Evolutionary conservation across 164 flowering plant species (phyloP).

Genomic region (Vitis labrusca): DNA sequence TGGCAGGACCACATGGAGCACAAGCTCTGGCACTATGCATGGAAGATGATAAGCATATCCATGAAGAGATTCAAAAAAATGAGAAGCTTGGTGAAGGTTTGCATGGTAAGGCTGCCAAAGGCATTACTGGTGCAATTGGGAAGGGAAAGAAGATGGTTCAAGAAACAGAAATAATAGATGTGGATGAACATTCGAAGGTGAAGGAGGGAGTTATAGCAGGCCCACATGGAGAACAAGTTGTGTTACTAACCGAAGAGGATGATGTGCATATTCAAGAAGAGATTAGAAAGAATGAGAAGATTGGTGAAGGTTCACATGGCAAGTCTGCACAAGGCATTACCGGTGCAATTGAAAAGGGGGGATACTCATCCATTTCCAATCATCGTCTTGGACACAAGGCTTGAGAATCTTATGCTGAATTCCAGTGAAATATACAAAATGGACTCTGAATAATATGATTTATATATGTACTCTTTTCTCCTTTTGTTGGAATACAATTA

Average conservation of each 20-base stretch:
- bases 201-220: slow-evolving; percentile 14
- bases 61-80: slow-evolving; percentile 28
- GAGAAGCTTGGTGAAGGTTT: slow-evolving; percentile 19
- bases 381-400: slow-evolving; percentile 21
- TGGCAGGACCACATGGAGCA: slow-evolving; percentile 22
- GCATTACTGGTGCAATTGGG: background rate
- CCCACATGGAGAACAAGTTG: slow-evolving; percentile 21
- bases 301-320: slow-evolving; percentile 19
- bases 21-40: slow-evolving; percentile 22
- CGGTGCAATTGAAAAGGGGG: slow-evolving; percentile 1
- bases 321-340: slow-evolving; percentile 10
- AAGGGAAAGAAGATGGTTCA: background rate
- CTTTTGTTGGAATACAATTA: no score
- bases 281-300: slow-evolving; percentile 23
- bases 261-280: slow-evolving; percentile 37
- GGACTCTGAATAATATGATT: no score
- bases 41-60: slow-evolving; percentile 41
- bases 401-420: background rate
- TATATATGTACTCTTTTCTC: no score
- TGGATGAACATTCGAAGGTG: slow-evolving; percentile 13
- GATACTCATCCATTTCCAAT: slow-evolving; percentile 17
- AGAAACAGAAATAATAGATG: slow-evolving; percentile 6
- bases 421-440: background rate
- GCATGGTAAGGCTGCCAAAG: slow-evolving; percentile 16
- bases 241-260: slow-evolving; percentile 33